Percentiles rank a stretch among this genome's conserved stretches.
Conservation (phyloP, 129 eudicot genomes). For the Apium graveolens region DNA sequence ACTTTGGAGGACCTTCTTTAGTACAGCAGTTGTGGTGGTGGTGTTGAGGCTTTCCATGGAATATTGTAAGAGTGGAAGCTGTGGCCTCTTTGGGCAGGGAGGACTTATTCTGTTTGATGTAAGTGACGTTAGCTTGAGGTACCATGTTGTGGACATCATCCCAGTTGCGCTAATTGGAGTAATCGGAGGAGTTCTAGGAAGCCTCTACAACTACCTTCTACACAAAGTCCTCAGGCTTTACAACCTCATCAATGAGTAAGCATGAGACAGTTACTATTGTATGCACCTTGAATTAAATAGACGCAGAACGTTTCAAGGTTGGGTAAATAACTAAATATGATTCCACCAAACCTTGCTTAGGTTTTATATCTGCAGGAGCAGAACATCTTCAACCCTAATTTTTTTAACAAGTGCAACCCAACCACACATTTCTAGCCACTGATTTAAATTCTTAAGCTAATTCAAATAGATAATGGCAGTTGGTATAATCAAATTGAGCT, state of each 20-base stretch:
- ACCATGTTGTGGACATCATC: constrained; percentile 55
- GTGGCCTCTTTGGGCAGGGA: constrained; percentile 92
- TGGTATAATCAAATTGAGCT: neutral
- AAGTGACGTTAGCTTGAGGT: constrained; percentile 56
- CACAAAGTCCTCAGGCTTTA: constrained; percentile 72
- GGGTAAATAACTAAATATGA: neutral
- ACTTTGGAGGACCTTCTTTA: constrained; percentile 89
- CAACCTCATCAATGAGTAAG: constrained; percentile 75
- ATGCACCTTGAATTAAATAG: neutral
- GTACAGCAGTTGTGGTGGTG: constrained; percentile 89
- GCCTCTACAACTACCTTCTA: constrained; percentile 69
- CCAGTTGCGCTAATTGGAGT: constrained; percentile 65
- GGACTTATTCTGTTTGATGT: constrained; percentile 90
- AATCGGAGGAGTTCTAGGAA: constrained; percentile 84
- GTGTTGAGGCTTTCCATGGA: constrained; percentile 76
- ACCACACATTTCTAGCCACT: neutral
- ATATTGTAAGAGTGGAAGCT: constrained; percentile 59
- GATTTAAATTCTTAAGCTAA: neutral
- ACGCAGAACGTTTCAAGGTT: neutral
- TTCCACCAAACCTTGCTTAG: neutral
- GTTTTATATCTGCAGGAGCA: neutral
- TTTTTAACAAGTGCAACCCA: neutral
- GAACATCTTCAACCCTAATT: neutral
- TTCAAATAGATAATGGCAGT: neutral
- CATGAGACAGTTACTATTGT: neutral